Evolutionary conservation across 1,139 yeast genomes (phyloP), one percentile per base, ranked within the genome.

Genomic region (Pneumocystis wakefieldiae): DNA sequence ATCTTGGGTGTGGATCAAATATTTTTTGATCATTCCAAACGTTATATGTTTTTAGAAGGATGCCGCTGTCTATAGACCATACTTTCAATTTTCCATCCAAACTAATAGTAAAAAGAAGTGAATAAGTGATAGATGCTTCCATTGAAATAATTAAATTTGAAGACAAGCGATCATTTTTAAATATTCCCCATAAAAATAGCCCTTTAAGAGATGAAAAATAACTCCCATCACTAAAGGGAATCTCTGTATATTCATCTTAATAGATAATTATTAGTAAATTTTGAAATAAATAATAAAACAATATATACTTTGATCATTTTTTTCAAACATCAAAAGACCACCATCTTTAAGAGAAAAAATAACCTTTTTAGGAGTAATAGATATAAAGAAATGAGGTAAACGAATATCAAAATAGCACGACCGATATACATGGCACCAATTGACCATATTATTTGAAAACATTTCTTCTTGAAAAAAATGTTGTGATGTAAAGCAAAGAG

Each of bases 301-400:
- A 15, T 39, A 57, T 28, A 57, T 39, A 37, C 42, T 37, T 19
- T 57, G 59, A 29, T 62, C 63, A 57, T 60, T 63, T 37, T 58
- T 39, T 32, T 60, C 32, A n/a, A 64, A 59, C 19, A 62, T 61
- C 53, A 64, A 37, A 24, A 64, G 42, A 1, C 65, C 65, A 15
- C 66, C 66, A 42, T 64, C 65, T 37, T 64, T 60, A 10, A 64
- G 59, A 15, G 66, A 29, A 35, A 64, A 62, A 38, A 64, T 41
- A 19, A 64, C 59, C 41, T 36, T 60, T 10, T 59, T 59, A 17
- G 66, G 60, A 14, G 60, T 42, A 24, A 64, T 39, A 15, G 64
- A 62, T 37, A 62, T 55, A 59, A 64, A 60, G 38, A 60, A 64
- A 55, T 62, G 55, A n/a, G 66, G 66, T 10, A 28, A 28, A 19